A percentile compares a stretch with the other conserved stretches of the same genome.
phyloP scores from a whole-genome alignment of 129 eudicot species.

The Flaveria robusta region DNA sequence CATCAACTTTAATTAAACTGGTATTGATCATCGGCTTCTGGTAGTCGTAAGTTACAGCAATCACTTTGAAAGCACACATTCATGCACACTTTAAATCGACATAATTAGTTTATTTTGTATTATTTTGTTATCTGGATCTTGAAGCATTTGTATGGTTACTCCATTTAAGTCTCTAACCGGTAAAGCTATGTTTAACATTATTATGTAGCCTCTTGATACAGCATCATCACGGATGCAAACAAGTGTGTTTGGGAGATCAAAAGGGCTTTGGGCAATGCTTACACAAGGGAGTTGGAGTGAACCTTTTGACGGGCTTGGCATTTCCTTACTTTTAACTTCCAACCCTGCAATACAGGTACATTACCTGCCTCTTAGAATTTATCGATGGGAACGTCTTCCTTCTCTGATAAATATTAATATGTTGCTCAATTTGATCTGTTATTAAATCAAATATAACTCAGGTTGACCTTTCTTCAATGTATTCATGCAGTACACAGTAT shows the following conservation, averaged over 20 bases:
- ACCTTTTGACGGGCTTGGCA: constrained; percentile 76
- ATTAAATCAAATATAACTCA: background rate
- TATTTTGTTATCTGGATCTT: background rate
- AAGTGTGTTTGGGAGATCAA: constrained; percentile 67
- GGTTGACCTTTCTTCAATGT: background rate
- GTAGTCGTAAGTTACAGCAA: background rate
- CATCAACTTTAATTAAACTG: too few species aligned
- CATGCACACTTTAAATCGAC: background rate
- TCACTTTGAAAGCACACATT: background rate
- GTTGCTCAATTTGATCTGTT: background rate
- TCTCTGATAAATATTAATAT: background rate
- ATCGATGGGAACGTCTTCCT: background rate
- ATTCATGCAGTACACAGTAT: constrained; percentile 53
- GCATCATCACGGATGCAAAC: constrained; percentile 77
- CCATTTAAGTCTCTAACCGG: background rate
- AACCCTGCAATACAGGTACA: constrained; percentile 77
- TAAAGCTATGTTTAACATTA: constrained; percentile 1
- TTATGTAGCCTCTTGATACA: constrained; percentile 71
- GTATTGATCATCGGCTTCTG: too few species aligned
- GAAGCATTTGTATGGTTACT: background rate
- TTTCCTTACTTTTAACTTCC: constrained; percentile 65
- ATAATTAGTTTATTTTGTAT: background rate
- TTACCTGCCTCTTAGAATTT: background rate
- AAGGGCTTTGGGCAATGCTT: constrained; percentile 64
- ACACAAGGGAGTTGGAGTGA: constrained; percentile 65